Base-by-base conservation (phyloP, 2,329 filamentous ascomycete genomes). In the Fusarium armeniacum region DNA sequence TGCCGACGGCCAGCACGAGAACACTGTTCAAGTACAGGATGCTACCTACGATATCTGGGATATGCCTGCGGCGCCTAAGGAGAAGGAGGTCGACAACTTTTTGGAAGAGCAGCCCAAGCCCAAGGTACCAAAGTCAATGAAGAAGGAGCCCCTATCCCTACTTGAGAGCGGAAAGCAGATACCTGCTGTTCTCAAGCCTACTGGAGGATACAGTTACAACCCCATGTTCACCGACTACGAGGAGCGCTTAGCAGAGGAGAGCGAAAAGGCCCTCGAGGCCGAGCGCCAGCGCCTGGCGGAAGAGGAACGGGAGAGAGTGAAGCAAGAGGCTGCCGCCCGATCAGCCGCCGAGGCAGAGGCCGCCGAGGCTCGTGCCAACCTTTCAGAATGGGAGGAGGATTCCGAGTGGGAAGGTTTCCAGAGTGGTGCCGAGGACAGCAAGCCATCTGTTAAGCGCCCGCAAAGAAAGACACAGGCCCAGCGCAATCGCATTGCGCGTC, bases 391-490 rank as follows among this genome's bases (percentile, higher is more conserved):
- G 84, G 93, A 97, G 63, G 92, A 95, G 74, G 94, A 97, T 77
- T 96, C 92, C 47, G 94, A 93, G 16, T 98, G 94, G 93, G 95
- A 94, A 79, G 92, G 92, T 0, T 89, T 93, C 70, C 91, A 97
- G 82, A 97, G 93, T 77, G 94, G 93, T 58, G 88, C 86, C 12
- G 91, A 93, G 72, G 91, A 93, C 33, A 75, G 81, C 76, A 90
- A 88, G 75, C 87, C 87, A 65, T 75, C 72, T 12, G 69, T 69
- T 41, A 97, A 97, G 83, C 86, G 90, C 63, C 91, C 93, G 4
- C 87, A 93, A 80, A 87, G 95, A 75, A 98, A 98, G 84, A 97
- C 93, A 3, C 92, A 90, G 52, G 85, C 89, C 1, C 93, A 98
- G 80, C 86, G 94, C 66, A 98, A 98, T 82, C 94, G 91, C 78